Base-by-base conservation (phyloP, 2,329 filamentous ascomycete genomes). In the Diplodia mutila region DNA sequence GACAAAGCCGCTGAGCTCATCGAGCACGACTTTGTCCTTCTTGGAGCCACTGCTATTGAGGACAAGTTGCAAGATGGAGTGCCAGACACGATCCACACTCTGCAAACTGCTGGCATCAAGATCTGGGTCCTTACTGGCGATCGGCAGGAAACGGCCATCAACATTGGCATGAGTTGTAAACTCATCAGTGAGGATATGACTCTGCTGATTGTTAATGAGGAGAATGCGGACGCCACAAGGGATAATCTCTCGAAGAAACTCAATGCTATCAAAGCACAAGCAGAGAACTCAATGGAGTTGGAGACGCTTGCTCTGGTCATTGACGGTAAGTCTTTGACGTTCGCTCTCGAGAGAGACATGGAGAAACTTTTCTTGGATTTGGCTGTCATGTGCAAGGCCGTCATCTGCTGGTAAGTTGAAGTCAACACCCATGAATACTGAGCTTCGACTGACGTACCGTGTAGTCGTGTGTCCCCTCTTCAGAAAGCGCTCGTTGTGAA, bases 101-200 rank as follows among this genome's bases (percentile, higher is more conserved):
- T 99, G 32, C 96, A 99, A 79, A 92, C 94, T 71, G 95, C 96
- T 27, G 94, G 94, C 65, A 98, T 99, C 84, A 99, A 99, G 81
- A 90, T 99, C 66, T 99, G 95, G 95, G 95, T 99, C 23, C 81
- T 99, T 79, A 99, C 95, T 48, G 95, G 95, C 73, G 95, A 99
- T 83, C 89, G 95, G 74, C 96, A 99, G 80, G 95, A 99, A 80
- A 99, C 95, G 32, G 95, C 95, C 67, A 99, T 99, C 86, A 99
- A 99, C 79, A 99, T 99, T 72, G 95, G 96, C 71, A 99, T 99
- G 95, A 97, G 93, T 78, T 99, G 95, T 82, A 98, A 98, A 81
- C 86, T 99, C 61, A 92, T 99, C 69, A 97, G 93, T 72, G 95
- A 99, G 80, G 96, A 99, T 74, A 99, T 99, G 95, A 97, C 95